A percentile compares a stretch with the other conserved stretches of the same genome.
These are phyloP conservation scores for Zizania palustris DNA, from an alignment of 202 grass and related monocot genomes.

Conservation along the genomic window DNA sequence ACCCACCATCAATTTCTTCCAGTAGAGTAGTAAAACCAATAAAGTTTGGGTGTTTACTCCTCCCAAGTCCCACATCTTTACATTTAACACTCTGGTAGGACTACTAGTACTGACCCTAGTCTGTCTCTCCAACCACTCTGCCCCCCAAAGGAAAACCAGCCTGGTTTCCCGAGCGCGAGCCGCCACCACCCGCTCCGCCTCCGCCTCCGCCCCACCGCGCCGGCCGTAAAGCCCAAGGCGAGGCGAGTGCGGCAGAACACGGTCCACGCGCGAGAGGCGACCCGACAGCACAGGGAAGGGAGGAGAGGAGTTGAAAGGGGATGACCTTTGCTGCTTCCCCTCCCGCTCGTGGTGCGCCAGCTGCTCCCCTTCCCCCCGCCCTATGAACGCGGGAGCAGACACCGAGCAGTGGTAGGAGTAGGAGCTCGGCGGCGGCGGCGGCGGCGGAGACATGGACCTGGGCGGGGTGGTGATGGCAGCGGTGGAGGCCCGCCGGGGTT, in stretches of 20 bases:
- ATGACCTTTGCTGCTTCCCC: slow-evolving; percentile 32
- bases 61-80: background rate
- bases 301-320: background rate
- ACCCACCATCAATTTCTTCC: background rate
- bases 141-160: slow-evolving; percentile 73
- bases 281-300: slow-evolving; percentile 1
- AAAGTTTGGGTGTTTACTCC: background rate
- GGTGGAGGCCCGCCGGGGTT: slow-evolving; percentile 10
- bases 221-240: slow-evolving; percentile 10
- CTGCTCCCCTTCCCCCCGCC: slow-evolving; percentile 14
- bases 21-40: background rate
- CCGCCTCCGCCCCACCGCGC: no score
- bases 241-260: no score
- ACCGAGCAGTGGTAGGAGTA: slow-evolving; percentile 1
- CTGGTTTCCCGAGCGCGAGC: slow-evolving; percentile 67
- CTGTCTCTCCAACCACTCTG: slow-evolving; percentile 44
- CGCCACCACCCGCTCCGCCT: slow-evolving; percentile 5
- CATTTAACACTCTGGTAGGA: background rate
- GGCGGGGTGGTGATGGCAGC: slow-evolving; percentile 54
- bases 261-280: no score
- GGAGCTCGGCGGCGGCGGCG: background rate
- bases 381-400: slow-evolving; percentile 31
- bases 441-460: slow-evolving; percentile 46
- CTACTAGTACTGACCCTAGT: background rate
- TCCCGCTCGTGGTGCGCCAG: background rate